A percentile compares a stretch with the other conserved stretches of the same genome.
These are phyloP conservation scores for Euphrasia arctica DNA, from an alignment of 305 asterid genomes.

Conservation along the genomic window DNA sequence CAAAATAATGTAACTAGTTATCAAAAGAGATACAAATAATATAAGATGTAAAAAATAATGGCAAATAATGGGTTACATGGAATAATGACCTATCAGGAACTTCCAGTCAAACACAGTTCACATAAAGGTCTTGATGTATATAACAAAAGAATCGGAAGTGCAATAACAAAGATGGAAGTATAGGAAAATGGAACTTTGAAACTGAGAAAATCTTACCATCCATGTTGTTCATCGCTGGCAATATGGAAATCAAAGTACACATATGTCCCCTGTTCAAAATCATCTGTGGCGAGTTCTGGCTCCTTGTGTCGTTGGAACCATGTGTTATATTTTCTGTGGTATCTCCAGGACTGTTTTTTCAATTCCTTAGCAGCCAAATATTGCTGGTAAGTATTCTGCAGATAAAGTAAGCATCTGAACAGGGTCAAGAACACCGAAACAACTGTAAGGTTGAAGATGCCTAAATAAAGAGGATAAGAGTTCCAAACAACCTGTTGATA, in stretches of 20 bases:
- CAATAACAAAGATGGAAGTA: constrained; percentile 24
- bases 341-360: constrained; percentile 98
- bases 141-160: background rate
- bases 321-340: constrained; percentile 91
- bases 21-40: background rate
- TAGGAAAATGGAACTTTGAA: constrained; percentile 17
- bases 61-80: background rate
- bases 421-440: constrained; percentile 20
- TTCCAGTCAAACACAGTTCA: background rate
- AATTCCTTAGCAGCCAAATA: constrained; percentile 95
- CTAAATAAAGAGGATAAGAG: constrained; percentile 15
- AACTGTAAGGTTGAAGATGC: constrained; percentile 17
- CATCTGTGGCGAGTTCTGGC: constrained; percentile 93
- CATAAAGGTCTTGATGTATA: background rate
- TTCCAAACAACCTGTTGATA: constrained; percentile 75
- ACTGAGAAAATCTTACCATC: constrained; percentile 60
- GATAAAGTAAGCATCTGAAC: constrained; percentile 28
- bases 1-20: background rate
- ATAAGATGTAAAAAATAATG: background rate
- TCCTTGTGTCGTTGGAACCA: constrained; percentile 99
- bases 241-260: constrained; percentile 94
- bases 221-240: constrained; percentile 89
- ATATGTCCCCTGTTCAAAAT: constrained; percentile 93
- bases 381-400: constrained; percentile 97
- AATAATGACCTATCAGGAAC: background rate